These are phyloP conservation scores for Hymenoscyphus fructigenus DNA, from an alignment of 2,329 filamentous ascomycete species.

Conservation along the genomic window DNA sequence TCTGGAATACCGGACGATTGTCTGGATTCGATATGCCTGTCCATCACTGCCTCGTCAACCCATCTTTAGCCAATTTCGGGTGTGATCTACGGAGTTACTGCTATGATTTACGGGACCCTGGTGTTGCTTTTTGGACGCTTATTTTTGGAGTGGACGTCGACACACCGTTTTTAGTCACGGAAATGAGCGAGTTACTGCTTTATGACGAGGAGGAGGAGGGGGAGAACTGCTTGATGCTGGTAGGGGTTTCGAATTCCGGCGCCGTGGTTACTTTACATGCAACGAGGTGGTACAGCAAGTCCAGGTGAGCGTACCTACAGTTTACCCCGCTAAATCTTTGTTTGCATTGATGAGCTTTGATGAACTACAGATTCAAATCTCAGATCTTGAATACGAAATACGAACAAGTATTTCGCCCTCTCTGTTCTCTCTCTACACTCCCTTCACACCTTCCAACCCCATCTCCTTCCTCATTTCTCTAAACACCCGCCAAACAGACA, in stretches of 20 bases:
- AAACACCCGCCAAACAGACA: neutral
- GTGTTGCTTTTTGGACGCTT: neutral
- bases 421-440: neutral
- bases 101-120: neutral
- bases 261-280: no score
- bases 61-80: neutral
- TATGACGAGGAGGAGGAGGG: neutral
- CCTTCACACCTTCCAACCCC: neutral
- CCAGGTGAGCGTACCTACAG: no score
- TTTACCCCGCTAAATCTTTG: no score
- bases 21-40: neutral
- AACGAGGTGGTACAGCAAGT: no score
- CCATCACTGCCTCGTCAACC: neutral
- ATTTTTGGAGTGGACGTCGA: neutral
- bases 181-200: neutral
- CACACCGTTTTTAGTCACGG: neutral
- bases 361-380: neutral
- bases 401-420: no score
- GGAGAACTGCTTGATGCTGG: neutral
- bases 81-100: neutral
- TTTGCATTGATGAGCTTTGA: no score
- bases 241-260: neutral
- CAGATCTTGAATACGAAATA: neutral
- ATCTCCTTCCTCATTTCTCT: neutral
- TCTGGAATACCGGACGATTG: neutral